Evolutionary conservation across 106 monocot genomes (phyloP).

Genomic region (Allium cepa): DNA sequence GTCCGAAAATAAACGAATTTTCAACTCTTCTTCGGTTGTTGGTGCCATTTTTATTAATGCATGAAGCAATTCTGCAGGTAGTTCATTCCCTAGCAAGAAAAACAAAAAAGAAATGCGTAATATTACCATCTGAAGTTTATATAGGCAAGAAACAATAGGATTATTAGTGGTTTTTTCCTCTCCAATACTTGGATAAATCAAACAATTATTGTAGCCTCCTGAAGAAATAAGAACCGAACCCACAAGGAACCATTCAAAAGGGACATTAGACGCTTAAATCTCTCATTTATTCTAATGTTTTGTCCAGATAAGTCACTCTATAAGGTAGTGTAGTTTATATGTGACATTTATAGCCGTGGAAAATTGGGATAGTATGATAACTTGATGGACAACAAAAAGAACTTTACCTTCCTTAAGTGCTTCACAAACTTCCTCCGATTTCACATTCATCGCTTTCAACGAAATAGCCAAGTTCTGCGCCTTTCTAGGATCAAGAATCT

Average conservation of each 20-base stretch:
- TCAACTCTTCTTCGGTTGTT: constrained; percentile 56
- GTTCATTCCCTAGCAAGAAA: constrained; percentile 45
- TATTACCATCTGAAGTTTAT: not conserved
- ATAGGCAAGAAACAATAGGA: too few species aligned
- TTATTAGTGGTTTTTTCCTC: too few species aligned
- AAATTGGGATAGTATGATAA: too few species aligned
- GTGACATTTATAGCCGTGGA: too few species aligned
- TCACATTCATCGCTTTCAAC: constrained; percentile 39
- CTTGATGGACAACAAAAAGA: not conserved
- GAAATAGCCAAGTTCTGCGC: constrained; percentile 57
- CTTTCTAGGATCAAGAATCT: constrained; percentile 53
- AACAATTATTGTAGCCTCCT: too few species aligned
- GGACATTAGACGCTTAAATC: too few species aligned
- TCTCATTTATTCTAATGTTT: too few species aligned
- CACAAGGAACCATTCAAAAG: too few species aligned
- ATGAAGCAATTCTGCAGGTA: constrained; percentile 44
- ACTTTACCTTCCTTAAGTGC: constrained; percentile 60
- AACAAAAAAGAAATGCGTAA: not conserved
- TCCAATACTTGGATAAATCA: too few species aligned
- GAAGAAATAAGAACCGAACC: too few species aligned
- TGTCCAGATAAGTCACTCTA: too few species aligned
- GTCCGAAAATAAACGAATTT: constrained; percentile 44
- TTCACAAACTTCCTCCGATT: constrained; percentile 43
- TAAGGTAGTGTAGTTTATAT: too few species aligned
- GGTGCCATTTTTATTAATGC: constrained; percentile 60